A percentile compares a stretch with the other conserved stretches of the same genome.
These are phyloP conservation scores for Aureobasidium uvarum DNA, from an alignment of 2,329 filamentous ascomycete genomes.

Conservation along the genomic window DNA sequence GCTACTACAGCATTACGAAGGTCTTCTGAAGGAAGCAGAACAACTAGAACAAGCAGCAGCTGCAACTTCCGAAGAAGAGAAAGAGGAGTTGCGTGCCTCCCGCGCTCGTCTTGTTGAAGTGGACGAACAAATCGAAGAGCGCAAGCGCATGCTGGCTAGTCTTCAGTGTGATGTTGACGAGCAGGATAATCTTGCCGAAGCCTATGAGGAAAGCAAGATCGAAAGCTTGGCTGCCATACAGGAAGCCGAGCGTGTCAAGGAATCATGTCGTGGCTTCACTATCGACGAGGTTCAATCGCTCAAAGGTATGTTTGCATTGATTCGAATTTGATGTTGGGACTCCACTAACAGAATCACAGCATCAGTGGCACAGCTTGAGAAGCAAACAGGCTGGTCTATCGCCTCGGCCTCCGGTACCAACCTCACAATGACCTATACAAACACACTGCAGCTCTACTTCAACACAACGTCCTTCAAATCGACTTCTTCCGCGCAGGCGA, in stretches of 20 bases:
- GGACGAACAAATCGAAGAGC: slow-evolving; percentile 67
- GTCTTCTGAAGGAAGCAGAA: slow-evolving; percentile 62
- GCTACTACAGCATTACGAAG: slow-evolving; percentile 60
- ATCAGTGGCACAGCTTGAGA: slow-evolving; percentile 64
- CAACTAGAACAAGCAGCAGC: slow-evolving; percentile 66
- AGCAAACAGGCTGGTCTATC: slow-evolving; percentile 68
- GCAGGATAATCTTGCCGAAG: slow-evolving; percentile 63
- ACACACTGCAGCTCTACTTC: slow-evolving; percentile 71
- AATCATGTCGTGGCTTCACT: slow-evolving; percentile 88
- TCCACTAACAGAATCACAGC: slow-evolving; percentile 52
- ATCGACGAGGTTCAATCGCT: slow-evolving; percentile 73
- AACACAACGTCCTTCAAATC: slow-evolving; percentile 61
- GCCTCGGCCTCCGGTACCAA: slow-evolving; percentile 58
- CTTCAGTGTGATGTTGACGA: slow-evolving; percentile 66
- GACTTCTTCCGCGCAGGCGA: slow-evolving; percentile 31
- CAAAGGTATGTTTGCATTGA: slow-evolving; percentile 61
- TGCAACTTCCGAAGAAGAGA: slow-evolving; percentile 76
- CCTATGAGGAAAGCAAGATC: slow-evolving; percentile 64
- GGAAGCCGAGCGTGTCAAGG: slow-evolving; percentile 76
- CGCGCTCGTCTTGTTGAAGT: slow-evolving; percentile 65
- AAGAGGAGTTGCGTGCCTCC: slow-evolving; percentile 70
- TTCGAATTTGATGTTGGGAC: neutral
- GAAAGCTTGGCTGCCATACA: slow-evolving; percentile 71
- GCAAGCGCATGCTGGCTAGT: slow-evolving; percentile 64
- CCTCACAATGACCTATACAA: slow-evolving; percentile 71